Evolutionary conservation across 495 filamentous ascomycete genomes (phyloP).

Genomic region (Penicillium macrosclerotiorum): DNA sequence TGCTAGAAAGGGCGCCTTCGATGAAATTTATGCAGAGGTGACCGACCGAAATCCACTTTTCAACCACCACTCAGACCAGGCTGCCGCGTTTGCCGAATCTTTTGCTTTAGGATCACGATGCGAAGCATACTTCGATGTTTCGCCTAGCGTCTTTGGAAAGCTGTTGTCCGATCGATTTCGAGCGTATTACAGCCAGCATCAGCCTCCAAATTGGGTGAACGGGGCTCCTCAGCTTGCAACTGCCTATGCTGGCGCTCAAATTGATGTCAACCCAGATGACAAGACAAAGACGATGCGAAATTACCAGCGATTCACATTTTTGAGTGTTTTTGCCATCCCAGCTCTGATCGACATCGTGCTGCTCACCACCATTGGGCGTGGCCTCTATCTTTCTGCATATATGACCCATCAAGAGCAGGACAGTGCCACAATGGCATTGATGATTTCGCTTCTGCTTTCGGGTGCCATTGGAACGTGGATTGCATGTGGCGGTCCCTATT

Average conservation of each 20-base stretch:
- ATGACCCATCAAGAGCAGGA: constrained; percentile 50
- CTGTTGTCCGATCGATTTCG: constrained; percentile 54
- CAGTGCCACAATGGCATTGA: constrained; percentile 55
- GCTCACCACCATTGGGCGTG: constrained; percentile 55
- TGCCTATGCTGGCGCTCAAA: constrained; percentile 53
- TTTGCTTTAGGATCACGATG: constrained; percentile 61
- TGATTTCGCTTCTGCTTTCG: constrained; percentile 55
- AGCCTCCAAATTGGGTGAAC: constrained; percentile 52
- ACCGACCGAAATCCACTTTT: constrained; percentile 59
- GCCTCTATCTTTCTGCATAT: constrained; percentile 54
- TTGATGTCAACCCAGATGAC: constrained; percentile 53
- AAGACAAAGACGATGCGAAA: constrained; percentile 42
- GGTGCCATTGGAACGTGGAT: constrained; percentile 62
- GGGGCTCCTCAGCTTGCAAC: constrained; percentile 51
- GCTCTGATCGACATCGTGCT: constrained; percentile 59
- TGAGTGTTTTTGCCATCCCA: constrained; percentile 60
- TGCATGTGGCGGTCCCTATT: constrained; percentile 57
- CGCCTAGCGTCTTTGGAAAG: constrained; percentile 53
- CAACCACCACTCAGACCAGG: constrained; percentile 56
- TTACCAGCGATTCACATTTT: constrained; percentile 54
- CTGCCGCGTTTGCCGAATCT: constrained; percentile 58
- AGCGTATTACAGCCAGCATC: constrained; percentile 45
- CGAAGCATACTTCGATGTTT: constrained; percentile 58
- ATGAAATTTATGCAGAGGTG: constrained; percentile 60
- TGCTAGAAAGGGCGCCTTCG: constrained; percentile 52